Base-by-base conservation (phyloP, 495 filamentous ascomycete species). In the Annulohypoxylon nitens region DNA sequence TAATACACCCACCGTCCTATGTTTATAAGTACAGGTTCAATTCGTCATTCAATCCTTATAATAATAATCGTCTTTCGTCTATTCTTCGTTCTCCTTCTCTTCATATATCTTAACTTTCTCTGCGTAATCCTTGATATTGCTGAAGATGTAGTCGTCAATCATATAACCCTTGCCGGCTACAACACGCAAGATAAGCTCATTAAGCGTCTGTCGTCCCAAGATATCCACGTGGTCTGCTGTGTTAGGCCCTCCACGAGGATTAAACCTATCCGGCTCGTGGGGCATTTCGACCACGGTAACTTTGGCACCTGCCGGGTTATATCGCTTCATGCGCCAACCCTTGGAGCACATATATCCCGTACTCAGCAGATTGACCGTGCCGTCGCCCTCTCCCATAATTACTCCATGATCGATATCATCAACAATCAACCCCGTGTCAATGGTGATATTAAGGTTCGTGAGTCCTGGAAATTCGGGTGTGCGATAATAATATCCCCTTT, bases 181-280 rank as follows among this genome's bases (percentile, higher is more conserved):
- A 12, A 99, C 92, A 30, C 91, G 86, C 61, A 99, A 82, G 48
- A 99, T 92, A 20, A 97, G 82, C 78, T 98, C 97, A 75, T 98
- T 99, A 9, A 99, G 87, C 4, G 89, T 94, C 69, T 93, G 88
- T 4, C 96, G 85, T 11, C 96, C 96, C 16, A 99, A 84, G 63
- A 99, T 98, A 79, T 99, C 96, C 37, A 99, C 96, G 76, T 99
- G 96, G 81, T 99, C 96, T 1, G 93, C 94, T 39, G 96, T 98
- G 75, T 97, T 98, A 11, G 95, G 96, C 0, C 96, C 96, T 48
- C 96, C 96, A 11, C 96, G 84, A 0, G 97, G 93, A 67, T 90
- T 93, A 80, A 98, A 98, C 23, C 93, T 83, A 65, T 97, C 94
- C 0, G 96, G 96, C 78, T 98, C 94, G 77, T 99, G 97, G 2